Evolutionary conservation across 345 rosid species (phyloP).

Genomic region (Eucalyptus grandis): DNA sequence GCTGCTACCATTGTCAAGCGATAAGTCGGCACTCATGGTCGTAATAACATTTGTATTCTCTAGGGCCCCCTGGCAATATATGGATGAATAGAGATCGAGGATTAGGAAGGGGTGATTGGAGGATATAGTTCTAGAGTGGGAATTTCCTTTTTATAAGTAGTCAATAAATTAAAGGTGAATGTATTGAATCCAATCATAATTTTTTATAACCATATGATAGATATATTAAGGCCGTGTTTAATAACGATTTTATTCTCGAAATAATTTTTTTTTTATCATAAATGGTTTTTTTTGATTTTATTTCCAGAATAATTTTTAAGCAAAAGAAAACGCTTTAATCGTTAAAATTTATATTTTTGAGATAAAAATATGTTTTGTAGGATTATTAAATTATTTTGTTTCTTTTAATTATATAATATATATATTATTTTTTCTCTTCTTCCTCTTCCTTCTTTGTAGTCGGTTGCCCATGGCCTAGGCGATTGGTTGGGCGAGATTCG

Average conservation of each 20-base stretch:
- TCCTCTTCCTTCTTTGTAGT: too few species aligned
- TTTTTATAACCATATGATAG: background rate
- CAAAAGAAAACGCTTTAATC: rapidly evolving
- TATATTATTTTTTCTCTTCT: too few species aligned
- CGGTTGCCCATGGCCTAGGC: rapidly evolving
- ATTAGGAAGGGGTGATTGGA: background rate
- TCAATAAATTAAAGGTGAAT: background rate
- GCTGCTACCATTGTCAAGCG: background rate
- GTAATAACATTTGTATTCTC: background rate
- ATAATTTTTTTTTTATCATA: too few species aligned
- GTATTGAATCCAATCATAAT: background rate
- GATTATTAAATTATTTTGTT: too few species aligned
- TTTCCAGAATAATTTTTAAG: rapidly evolving
- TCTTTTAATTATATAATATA: too few species aligned
- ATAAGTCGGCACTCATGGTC: rapidly evolving
- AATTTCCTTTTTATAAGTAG: background rate
- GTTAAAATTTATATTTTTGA: too few species aligned
- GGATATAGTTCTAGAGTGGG: background rate
- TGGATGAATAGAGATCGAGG: background rate
- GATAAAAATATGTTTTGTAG: rapidly evolving
- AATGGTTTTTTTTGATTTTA: too few species aligned
- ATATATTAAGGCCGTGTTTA: background rate
- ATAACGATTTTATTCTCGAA: too few species aligned
- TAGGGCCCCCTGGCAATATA: background rate
- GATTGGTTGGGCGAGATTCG: rapidly evolving